Percentiles rank a stretch among this genome's conserved stretches.
Conservation (phyloP, 352 stramenopile genomes). For the Thalassiosira sp. region DNA sequence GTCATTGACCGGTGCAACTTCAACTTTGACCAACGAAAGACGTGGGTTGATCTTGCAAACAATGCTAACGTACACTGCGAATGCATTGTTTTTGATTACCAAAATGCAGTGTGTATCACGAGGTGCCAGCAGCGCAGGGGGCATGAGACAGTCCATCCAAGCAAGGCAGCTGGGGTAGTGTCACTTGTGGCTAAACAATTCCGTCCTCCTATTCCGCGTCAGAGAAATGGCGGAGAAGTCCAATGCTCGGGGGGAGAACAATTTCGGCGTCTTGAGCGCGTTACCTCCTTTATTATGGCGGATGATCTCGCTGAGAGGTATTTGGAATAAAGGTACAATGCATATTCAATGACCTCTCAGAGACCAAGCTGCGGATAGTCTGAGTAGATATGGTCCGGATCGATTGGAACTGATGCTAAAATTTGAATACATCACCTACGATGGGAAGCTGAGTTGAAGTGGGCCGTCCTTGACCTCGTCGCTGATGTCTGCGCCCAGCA, state of each 20-base stretch:
- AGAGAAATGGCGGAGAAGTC: background rate
- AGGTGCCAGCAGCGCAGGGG: constrained; percentile 43
- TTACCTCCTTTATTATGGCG: constrained; percentile 23
- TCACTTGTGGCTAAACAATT: constrained; percentile 31
- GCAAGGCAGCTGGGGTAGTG: constrained; percentile 39
- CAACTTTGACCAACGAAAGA: constrained; percentile 46
- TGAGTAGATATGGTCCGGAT: no score
- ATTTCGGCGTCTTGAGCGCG: constrained; percentile 20
- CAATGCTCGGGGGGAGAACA: constrained; percentile 6
- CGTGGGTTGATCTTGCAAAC: constrained; percentile 56
- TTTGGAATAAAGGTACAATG: constrained; percentile 6
- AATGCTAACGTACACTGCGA: constrained; percentile 31
- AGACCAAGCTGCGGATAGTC: no score
- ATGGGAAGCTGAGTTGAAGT: no score
- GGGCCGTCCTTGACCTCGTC: no score
- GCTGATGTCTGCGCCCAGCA: no score
- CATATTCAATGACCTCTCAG: no score
- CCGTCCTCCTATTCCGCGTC: constrained; percentile 10
- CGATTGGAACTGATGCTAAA: no score
- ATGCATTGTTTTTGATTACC: constrained; percentile 45
- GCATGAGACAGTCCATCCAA: constrained; percentile 54
- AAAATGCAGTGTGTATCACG: constrained; percentile 44
- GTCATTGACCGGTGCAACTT: constrained; percentile 77
- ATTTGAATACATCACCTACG: no score
- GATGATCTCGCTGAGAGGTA: constrained; percentile 27